Evolutionary conservation across 2,329 filamentous ascomycete genomes (phyloP), one percentile per base, ranked within the genome.

Genomic region (Trichophyton equinum): DNA sequence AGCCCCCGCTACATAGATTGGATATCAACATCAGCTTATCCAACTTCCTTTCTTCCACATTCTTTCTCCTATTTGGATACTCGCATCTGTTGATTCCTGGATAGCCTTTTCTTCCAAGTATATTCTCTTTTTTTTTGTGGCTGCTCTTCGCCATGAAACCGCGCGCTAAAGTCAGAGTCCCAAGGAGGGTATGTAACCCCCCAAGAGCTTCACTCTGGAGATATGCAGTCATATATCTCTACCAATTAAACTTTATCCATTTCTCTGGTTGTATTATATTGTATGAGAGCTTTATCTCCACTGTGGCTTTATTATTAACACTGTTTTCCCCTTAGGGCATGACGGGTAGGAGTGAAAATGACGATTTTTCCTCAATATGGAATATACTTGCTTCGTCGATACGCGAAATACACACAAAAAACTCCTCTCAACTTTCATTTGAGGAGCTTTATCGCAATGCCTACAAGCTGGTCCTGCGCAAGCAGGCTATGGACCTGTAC

Each of bases 391-490:
- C 85, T 53, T 81, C 85, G 56, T 91, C 92, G 3, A 82, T 99
- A 59, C 80, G 79, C 61, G 89, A 96, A 70, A 97, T 99, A 58
- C 91, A 97, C 76, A 88, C 85, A 62, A 91, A 95, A 72, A 94
- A 95, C 72, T 91, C 91, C 63, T 95, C 91, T 8, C 81, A 82
- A 15, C 82, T 99, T 1, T 96, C 91, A 0, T 99, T 96, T 76
- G 94, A 99, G 73, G 88, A 95, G 69, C 82, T 99, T 0, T 99
- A 99, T 75, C 87, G 94, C 62, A 88, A 88, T 60, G 89, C 90
- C 4, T 99, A 99, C 76, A 92, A 94, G 72, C 89, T 97, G 20
- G 92, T 97, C 0, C 77, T 96, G 40, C 88, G 87, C 74, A 95
- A 92, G 76, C 87, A 91, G 67, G 91, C 91, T 27, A 84, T 88